phyloP scores from a whole-genome alignment of 352 stramenopile species.

The Phytopythium chamaehyphon region DNA sequence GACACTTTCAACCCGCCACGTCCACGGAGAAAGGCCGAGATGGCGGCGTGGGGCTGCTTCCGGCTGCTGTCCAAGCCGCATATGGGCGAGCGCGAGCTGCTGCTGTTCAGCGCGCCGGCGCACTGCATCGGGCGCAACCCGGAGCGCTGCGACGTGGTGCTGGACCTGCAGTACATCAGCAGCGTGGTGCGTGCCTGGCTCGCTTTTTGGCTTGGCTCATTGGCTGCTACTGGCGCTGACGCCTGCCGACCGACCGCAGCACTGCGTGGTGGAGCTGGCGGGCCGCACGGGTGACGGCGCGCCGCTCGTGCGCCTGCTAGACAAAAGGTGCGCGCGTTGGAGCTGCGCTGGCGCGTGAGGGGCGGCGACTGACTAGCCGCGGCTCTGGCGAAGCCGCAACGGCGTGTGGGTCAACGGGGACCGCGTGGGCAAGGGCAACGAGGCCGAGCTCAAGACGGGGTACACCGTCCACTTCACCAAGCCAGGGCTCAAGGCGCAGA shows the following conservation, averaged over 20 bases:
- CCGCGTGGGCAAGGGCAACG: conserved; percentile 37
- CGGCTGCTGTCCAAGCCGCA: conserved; percentile 52
- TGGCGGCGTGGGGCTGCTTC: conserved; percentile 52
- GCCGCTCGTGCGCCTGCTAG: conserved; percentile 35
- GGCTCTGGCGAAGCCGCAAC: conserved; percentile 41
- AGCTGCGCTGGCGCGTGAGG: background rate
- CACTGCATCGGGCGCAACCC: conserved; percentile 56
- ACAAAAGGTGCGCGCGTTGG: conserved; percentile 43
- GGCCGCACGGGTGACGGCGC: conserved; percentile 17
- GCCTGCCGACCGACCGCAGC: conserved; percentile 19
- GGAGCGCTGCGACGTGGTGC: conserved; percentile 36
- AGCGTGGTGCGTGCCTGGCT: conserved; percentile 38
- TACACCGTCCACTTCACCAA: conserved; percentile 71
- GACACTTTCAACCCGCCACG: background rate
- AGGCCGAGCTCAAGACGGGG: conserved; percentile 25
- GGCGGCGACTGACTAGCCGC: background rate
- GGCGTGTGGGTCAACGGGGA: conserved; percentile 70
- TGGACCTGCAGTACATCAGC: conserved; percentile 65
- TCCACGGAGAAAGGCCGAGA: background rate
- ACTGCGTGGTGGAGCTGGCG: conserved; percentile 51
- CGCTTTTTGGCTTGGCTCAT: background rate
- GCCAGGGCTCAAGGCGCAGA: conserved; percentile 33
- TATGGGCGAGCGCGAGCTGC: conserved; percentile 49
- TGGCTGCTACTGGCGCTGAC: background rate
- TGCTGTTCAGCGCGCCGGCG: conserved; percentile 43